Conservation (phyloP, 805 yeast species). For the Zygotorulaspora chibaensis region DNA sequence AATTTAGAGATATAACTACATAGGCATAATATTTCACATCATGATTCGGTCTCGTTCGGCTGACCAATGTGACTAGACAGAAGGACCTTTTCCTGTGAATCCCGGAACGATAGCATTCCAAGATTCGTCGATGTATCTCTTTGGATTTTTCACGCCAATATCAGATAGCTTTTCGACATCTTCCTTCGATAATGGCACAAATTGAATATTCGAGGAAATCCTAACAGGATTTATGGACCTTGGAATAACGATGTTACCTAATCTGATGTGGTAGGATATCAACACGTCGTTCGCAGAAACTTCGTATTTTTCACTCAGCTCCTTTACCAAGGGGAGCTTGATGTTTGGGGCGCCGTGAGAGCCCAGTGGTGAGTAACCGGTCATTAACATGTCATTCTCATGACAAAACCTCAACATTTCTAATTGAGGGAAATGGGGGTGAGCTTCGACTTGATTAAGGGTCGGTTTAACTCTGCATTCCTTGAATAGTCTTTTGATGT, state of each 20-base stretch:
- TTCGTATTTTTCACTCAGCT: conserved; percentile 54
- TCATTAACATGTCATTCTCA: conserved; percentile 47
- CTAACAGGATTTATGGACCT: conserved; percentile 68
- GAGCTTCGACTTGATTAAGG: conserved; percentile 62
- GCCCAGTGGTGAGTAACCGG: conserved; percentile 64
- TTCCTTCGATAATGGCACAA: conserved; percentile 39
- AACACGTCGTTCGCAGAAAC: conserved; percentile 53
- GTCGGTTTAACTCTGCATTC: conserved; percentile 49
- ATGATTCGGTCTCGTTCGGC: too few species aligned
- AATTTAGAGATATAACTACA: too few species aligned
- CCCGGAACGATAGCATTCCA: conserved; percentile 31
- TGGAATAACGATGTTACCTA: conserved; percentile 61
- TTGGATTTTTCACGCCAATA: conserved; percentile 31
- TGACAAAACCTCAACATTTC: conserved; percentile 52
- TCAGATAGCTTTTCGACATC: conserved; percentile 40
- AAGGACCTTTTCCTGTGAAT: conserved; percentile 23
- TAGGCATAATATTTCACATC: too few species aligned
- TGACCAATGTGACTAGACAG: not conserved
- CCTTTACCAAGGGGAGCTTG: conserved; percentile 45
- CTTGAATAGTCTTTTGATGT: conserved; percentile 39
- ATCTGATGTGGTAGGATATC: conserved; percentile 57
- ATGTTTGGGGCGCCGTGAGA: conserved; percentile 60
- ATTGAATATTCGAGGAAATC: conserved; percentile 41
- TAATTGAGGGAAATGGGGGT: conserved; percentile 65
- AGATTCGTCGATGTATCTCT: conserved; percentile 32